Conservation (phyloP, 2,329 filamentous ascomycete genomes). For the Eutypella sp. region DNA sequence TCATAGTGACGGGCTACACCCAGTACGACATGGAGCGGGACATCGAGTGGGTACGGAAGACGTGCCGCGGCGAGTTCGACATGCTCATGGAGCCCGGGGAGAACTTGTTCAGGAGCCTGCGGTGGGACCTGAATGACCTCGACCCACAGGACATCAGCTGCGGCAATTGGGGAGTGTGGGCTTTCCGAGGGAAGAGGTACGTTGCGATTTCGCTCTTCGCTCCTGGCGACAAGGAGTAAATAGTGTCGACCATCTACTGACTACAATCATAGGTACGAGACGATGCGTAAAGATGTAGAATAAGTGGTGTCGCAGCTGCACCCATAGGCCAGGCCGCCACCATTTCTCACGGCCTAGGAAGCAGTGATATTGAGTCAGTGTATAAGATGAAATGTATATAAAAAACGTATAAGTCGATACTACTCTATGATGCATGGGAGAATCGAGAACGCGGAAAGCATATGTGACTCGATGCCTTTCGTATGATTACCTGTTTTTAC, state of each 20-base stretch:
- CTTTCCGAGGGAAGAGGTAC: constrained; percentile 93
- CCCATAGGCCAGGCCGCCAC: background rate
- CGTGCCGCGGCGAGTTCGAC: constrained; percentile 85
- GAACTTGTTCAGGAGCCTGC: constrained; percentile 86
- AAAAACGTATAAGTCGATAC: too few relatives aligned
- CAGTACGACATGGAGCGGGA: constrained; percentile 93
- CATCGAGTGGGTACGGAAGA: constrained; percentile 82
- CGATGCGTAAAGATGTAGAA: constrained; percentile 47
- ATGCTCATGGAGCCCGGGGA: constrained; percentile 87
- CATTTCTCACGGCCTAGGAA: too few relatives aligned
- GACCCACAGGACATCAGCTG: constrained; percentile 92
- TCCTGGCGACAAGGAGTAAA: too few relatives aligned
- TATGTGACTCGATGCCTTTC: too few relatives aligned
- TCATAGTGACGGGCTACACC: constrained; percentile 93
- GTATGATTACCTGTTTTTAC: too few relatives aligned
- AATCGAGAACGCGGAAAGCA: too few relatives aligned
- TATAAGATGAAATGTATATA: too few relatives aligned
- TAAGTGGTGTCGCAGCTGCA: constrained; percentile 6
- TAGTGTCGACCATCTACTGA: too few relatives aligned
- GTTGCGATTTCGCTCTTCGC: constrained; percentile 28
- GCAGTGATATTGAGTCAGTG: too few relatives aligned
- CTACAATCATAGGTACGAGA: constrained; percentile 51
- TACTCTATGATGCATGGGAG: too few relatives aligned
- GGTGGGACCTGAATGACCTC: constrained; percentile 95
- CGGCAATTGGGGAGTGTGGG: constrained; percentile 97